Evolutionary conservation across 2,329 filamentous ascomycete species (phyloP).

Genomic region (Zymoseptoria passerinii): DNA sequence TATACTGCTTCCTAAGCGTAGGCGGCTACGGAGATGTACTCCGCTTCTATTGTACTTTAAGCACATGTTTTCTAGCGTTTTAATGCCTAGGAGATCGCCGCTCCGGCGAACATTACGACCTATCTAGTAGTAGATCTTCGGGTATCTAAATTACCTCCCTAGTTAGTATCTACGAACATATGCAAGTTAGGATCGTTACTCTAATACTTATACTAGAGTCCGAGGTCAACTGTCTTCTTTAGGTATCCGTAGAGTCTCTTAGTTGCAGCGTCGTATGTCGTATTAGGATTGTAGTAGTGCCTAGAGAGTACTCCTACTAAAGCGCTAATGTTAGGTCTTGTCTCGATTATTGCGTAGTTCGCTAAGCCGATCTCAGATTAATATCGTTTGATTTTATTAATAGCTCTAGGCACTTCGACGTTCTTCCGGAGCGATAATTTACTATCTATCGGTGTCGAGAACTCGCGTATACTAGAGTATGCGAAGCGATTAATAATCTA

Average conservation of each 20-base stretch:
- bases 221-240: neutral
- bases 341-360: constrained; percentile 2
- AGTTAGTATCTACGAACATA: constrained; percentile 3
- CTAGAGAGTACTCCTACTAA: constrained; percentile 2
- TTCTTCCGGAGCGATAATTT: neutral
- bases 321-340: neutral
- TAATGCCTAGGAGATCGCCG: constrained; percentile 3
- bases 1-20: constrained; percentile 5
- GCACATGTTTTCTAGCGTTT: constrained; percentile 1
- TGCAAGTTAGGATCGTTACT: neutral
- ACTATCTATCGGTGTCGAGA: neutral
- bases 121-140: constrained; percentile 5
- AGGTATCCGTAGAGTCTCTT: constrained; percentile 1
- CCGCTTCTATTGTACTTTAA: constrained; percentile 3
- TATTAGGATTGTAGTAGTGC: neutral
- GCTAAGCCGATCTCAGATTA: neutral
- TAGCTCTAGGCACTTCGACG: neutral
- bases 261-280: neutral
- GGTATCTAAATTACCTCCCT: neutral
- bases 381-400: neutral
- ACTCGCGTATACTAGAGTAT: neutral
- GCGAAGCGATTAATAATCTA: neutral
- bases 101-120: constrained; percentile 1
- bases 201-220: constrained; percentile 1
- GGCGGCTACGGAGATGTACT: constrained; percentile 2